Base-by-base conservation (phyloP, 2,329 filamentous ascomycete genomes). In the Ophioceras dolichostomum region DNA sequence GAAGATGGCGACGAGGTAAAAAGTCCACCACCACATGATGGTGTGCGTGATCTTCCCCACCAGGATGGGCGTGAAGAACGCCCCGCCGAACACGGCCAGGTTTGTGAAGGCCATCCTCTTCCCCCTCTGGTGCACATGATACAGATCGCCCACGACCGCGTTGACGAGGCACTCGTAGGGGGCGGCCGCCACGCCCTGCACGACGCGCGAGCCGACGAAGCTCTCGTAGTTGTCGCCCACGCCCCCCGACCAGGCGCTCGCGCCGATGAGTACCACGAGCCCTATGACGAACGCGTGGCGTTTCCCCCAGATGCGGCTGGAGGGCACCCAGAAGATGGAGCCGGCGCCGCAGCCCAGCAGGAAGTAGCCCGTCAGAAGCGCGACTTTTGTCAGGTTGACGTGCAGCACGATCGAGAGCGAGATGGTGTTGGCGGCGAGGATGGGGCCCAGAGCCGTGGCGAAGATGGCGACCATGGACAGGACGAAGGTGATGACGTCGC, bases 121-220 rank as follows among this genome's bases (percentile, higher is more conserved):
- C 22, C 88, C 87, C 37, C 84, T 72, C 28, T 31, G 26, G 61
- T 89, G 89, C 19, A 95, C 86, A 56, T 79, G 91, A 59, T 89
- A 95, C 36, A 96, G 55, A 56, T 96, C 89, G 29, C 87, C 89
- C 6, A 95, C 83, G 34, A 77, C 80, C 1, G 85, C 85, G 57
- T 94, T 94, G 40, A 95, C 80, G 18, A 95, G 64, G 1, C 84
- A 83, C 59, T 96, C 89, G 46, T 91, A 95, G 0, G 89, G 88
- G 8, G 87, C 87, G 14, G 87, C 69, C 0, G 82, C 87, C 31
- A 95, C 70, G 16, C 89, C 89, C 57, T 95, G 89, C 39, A 94
- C 73, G 36, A 94, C 72, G 10, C 89, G 70, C 10, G 89, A 81
- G 60, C 77, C 84, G 4, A 91, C 53, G 42, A 95, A 65, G 50